Evolutionary conservation across 495 filamentous ascomycete species (phyloP).

Genomic region (Ascobolus immersus): DNA sequence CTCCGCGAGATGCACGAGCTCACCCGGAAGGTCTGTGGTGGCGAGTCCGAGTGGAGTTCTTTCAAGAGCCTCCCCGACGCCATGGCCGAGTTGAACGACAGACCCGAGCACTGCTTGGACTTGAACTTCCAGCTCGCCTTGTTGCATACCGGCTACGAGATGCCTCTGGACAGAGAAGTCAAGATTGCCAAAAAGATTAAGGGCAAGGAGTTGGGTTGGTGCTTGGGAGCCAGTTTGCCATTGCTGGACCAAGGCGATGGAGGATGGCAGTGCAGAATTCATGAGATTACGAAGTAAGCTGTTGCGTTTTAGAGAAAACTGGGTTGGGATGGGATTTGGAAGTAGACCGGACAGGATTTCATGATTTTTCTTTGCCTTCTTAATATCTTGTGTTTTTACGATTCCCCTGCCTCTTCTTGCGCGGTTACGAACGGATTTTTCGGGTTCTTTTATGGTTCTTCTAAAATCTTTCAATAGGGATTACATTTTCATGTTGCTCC

Average conservation of each 20-base stretch:
- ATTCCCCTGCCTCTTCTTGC: conserved; percentile 4
- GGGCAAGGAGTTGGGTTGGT: conserved; percentile 92
- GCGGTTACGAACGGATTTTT: conserved; percentile 10
- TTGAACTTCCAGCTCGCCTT: conserved; percentile 84
- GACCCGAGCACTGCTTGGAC: conserved; percentile 81
- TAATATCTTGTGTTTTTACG: background rate
- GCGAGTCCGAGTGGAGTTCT: conserved; percentile 49
- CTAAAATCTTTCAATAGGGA: too few species aligned
- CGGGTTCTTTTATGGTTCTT: conserved; percentile 5
- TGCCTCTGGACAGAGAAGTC: conserved; percentile 86
- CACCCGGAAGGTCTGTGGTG: conserved; percentile 58
- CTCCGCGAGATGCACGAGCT: conserved; percentile 65
- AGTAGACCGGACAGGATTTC: background rate
- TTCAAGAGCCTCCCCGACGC: conserved; percentile 53
- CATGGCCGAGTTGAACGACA: conserved; percentile 41
- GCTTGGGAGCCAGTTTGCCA: conserved; percentile 72
- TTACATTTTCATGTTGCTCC: too few species aligned
- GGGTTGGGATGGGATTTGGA: background rate
- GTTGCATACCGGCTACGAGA: conserved; percentile 88
- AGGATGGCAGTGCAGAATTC: conserved; percentile 45
- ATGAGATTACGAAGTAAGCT: conserved; percentile 26
- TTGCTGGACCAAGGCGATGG: conserved; percentile 46
- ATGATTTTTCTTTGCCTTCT: background rate
- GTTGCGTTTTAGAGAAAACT: too few species aligned
- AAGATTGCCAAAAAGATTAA: conserved; percentile 97